Evolutionary conservation across 306 rosid genomes (phyloP), one percentile per base, ranked within the genome.

Genomic region (Quercus suber): DNA sequence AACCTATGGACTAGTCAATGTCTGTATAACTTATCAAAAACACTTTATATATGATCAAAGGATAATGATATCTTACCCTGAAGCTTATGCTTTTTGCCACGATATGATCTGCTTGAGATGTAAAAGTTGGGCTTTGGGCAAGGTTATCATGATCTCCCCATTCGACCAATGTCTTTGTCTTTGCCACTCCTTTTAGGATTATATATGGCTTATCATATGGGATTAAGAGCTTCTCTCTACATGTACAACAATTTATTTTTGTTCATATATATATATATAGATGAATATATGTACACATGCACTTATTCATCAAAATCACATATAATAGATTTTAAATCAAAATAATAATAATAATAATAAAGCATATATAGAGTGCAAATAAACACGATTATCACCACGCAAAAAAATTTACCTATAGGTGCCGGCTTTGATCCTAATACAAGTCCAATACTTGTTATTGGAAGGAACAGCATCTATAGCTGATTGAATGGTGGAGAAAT

Each of bases 401-500:
- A 12, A 0, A 70, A 58, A 76, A 20, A 9, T 6, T 70, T 84
- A 91, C 97, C 91, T 87, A 74, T 93, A 93, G 17, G 75, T 81
- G n/a, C 96, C 98, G 5, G 87, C 82, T 31, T 73, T 84, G 58
- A 93, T 81, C 3, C 52, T 73, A 78, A 93, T 91, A 55, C 49
- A 68, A 74, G 82, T 55, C 98, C 98, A 94, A 19, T 61, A 0
- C 13, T 5, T 74, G 55, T 94, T 94, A 68, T 87, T 77, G 1
- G 89, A 73, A 65, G 96, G 92, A 21, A 94, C 53, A 9, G 92
- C 82, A 84, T 92, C 78, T 60, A 92, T 90, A 55, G 98, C 97
- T 6, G 90, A 80, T 82, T 94, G 98, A 55, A 94, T 81, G 3
- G 81, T 81, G 20, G 84, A 69, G 83, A 94, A 94, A 43, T 89